Conservation (phyloP, 2,329 filamentous ascomycete genomes). For the Penicillium sp. region DNA sequence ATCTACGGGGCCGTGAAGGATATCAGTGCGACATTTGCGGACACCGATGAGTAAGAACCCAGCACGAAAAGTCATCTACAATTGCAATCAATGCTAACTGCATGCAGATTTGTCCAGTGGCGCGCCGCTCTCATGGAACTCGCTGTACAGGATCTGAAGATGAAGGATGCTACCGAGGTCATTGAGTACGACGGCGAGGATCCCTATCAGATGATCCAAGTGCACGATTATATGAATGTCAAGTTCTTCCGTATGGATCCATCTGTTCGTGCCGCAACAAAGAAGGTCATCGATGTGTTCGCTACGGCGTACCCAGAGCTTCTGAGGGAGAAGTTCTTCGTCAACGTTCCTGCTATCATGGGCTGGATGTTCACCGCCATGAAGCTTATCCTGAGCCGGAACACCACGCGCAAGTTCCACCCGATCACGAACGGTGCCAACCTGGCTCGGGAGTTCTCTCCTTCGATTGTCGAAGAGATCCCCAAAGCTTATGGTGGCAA, state of each 20-base stretch:
- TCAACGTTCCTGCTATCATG: slow-evolving; percentile 90
- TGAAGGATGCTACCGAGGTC: slow-evolving; percentile 68
- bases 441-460: slow-evolving; percentile 60
- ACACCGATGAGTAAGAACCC: slow-evolving; percentile 67
- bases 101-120: slow-evolving; percentile 77
- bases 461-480: slow-evolving; percentile 59
- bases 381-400: slow-evolving; percentile 70
- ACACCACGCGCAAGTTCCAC: slow-evolving; percentile 76
- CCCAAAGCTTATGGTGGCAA: slow-evolving; percentile 79
- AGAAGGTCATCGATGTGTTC: slow-evolving; percentile 78
- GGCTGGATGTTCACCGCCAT: slow-evolving; percentile 76
- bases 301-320: slow-evolving; percentile 84
- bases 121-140: slow-evolving; percentile 88
- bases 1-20: slow-evolving; percentile 86
- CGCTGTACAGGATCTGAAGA: slow-evolving; percentile 69
- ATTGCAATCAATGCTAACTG: neutral
- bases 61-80: neutral
- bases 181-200: slow-evolving; percentile 62
- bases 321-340: slow-evolving; percentile 87
- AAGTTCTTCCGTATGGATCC: slow-evolving; percentile 82
- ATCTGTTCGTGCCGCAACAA: slow-evolving; percentile 69
- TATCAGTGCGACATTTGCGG: slow-evolving; percentile 74
- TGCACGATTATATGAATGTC: slow-evolving; percentile 88
- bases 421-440: slow-evolving; percentile 70
- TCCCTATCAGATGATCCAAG: slow-evolving; percentile 85